A percentile compares a stretch with the other conserved stretches of the same genome.
Evolutionary conservation across 257 asterid genomes (phyloP).

Genomic region (Buddleja alternifolia): DNA sequence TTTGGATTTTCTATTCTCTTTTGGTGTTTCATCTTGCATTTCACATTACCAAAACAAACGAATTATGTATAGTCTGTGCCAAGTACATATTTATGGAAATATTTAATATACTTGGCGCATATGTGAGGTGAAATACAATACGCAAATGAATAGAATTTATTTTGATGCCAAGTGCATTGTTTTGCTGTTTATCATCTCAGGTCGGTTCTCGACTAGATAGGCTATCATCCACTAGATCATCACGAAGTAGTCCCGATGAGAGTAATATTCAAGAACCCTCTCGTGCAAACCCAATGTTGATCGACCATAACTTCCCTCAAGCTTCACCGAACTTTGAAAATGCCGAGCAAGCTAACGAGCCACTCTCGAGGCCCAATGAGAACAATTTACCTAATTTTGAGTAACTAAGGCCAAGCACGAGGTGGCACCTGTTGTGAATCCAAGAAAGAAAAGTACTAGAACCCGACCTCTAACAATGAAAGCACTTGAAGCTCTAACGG

Average conservation of each 20-base stretch:
- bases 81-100: no score
- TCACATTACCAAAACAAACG: no score
- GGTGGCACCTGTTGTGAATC: slow-evolving; percentile 32
- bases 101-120: no score
- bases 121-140: no score
- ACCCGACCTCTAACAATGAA: slow-evolving; percentile 57
- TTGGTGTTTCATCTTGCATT: no score
- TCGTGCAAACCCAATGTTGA: slow-evolving; percentile 38
- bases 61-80: no score
- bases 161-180: no score
- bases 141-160: no score
- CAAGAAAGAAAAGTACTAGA: slow-evolving; percentile 55
- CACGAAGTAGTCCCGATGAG: slow-evolving; percentile 50
- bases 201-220: slow-evolving; percentile 42
- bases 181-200: slow-evolving; percentile 30
- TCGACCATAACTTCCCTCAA: slow-evolving; percentile 68
- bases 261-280: slow-evolving; percentile 33
- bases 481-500: slow-evolving; percentile 61
- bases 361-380: slow-evolving; percentile 10
- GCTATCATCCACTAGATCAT: slow-evolving; percentile 52
- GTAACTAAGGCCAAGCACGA: slow-evolving; percentile 29
- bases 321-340: slow-evolving; percentile 45
- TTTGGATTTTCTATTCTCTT: no score
- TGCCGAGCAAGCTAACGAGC: slow-evolving; percentile 31
- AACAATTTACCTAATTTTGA: slow-evolving; percentile 4